A percentile compares a stretch with the other conserved stretches of the same genome.
phyloP scores from a whole-genome alignment of 192 early-diverging fungal species.

The Cladochytrium replicatum region DNA sequence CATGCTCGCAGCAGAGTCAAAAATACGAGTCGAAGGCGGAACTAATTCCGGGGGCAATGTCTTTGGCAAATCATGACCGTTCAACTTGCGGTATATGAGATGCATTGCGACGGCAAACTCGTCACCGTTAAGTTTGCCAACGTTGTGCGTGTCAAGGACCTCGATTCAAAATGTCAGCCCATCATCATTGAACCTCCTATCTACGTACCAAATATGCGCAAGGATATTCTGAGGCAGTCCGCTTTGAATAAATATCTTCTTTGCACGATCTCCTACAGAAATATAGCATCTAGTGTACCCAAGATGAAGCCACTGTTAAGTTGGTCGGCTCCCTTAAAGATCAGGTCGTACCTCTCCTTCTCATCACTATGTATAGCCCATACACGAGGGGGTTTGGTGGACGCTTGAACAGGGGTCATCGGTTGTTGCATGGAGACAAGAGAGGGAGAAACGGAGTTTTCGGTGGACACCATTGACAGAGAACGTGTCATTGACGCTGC shows the following conservation, averaged over 20 bases:
- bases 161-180: too few species aligned
- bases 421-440: background rate
- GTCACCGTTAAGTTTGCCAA: slow-evolving; percentile 84
- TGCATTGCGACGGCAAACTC: slow-evolving; percentile 98
- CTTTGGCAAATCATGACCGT: slow-evolving; percentile 69
- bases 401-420: slow-evolving; percentile 1
- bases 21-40: slow-evolving; percentile 74
- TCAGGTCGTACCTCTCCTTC: slow-evolving; percentile 42
- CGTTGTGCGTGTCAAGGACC: slow-evolving; percentile 70
- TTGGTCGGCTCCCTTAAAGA: slow-evolving; percentile 68
- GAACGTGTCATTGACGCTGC: too few species aligned
- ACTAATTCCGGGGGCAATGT: slow-evolving; percentile 73
- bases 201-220: slow-evolving; percentile 64
- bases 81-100: slow-evolving; percentile 78
- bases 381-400: background rate
- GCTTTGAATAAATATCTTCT: slow-evolving; percentile 62
- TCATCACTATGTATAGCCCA: slow-evolving; percentile 37
- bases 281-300: slow-evolving; percentile 22
- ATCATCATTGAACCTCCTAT: too few species aligned
- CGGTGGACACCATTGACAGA: too few species aligned
- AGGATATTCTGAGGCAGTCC: slow-evolving; percentile 59
- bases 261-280: slow-evolving; percentile 44
- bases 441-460: too few species aligned
- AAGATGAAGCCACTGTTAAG: slow-evolving; percentile 56
- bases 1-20: slow-evolving; percentile 49